Base-by-base conservation (phyloP, 345 rosid species). In the Aethionema arabicum region DNA sequence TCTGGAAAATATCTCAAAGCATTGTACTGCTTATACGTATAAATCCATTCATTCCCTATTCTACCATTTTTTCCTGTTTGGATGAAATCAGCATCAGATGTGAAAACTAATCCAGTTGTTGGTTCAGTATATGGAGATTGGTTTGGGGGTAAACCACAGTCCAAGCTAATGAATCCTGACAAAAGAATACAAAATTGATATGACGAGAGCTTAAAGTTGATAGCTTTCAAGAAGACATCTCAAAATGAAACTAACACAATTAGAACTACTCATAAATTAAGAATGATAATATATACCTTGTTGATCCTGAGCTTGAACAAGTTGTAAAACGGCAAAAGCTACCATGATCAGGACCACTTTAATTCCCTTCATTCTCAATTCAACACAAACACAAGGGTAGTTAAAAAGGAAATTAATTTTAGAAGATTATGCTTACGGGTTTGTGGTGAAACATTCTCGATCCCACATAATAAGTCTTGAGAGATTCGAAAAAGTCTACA, bases 91-190 rank as follows among this genome's bases (percentile, higher is more conserved):
- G 44, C 59, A 43, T 75, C 83, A 0, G 76, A 46, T 2, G 54
- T 4, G 56, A 68, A 76, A 4, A 4, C 2, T 8, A 79, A 51
- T 6, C 58, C 56, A 3, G 60, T 68, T 3, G 0, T 0, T 2
- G 7, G 29, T 8, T 76, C 76, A 0, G 5, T 32, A 12, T 73
- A 76, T 11, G 13, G 37, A 2, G 56, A 13, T 4, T 55, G 56
- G n/a, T 30, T 31, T 31, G 16, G 4, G 0, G 68, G 49, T 12
- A 54, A 63, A 7, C 80, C 83, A 44, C 82, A 75, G 15, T 75
- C 82, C 52, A 78, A 51, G 51, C 76, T 77, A 8, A 73, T 60
- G 63, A 72, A 73, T 15, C 74, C 80, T 72, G 66, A 9, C 12
- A 40, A 2, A 40, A 40, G 0, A 40, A 40, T 4, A 40, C n/a